These are phyloP conservation scores for Neurospora intermedia DNA, from an alignment of 495 filamentous ascomycete genomes.

Conservation along the genomic window DNA sequence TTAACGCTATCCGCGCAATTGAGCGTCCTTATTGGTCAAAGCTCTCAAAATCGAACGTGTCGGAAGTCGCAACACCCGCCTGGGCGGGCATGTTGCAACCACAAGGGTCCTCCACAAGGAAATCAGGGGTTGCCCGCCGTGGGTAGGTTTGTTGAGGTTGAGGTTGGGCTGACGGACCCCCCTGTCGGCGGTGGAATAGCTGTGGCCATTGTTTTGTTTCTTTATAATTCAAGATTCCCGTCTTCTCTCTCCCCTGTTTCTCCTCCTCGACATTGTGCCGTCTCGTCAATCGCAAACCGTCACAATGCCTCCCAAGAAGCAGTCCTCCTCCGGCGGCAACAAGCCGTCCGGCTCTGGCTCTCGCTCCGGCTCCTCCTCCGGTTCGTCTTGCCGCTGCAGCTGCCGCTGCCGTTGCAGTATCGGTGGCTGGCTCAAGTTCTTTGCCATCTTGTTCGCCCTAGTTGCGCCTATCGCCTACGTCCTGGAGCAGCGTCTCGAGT, in stretches of 20 bases:
- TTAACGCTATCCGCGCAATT: not conserved
- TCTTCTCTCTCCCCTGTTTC: not conserved
- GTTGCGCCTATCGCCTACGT: slow-evolving; percentile 50
- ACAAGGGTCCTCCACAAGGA: not conserved
- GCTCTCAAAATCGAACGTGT: not conserved
- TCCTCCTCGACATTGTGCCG: not conserved
- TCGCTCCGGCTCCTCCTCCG: not conserved
- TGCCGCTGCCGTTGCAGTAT: slow-evolving; percentile 16
- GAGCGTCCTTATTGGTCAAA: not conserved
- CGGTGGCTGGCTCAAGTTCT: slow-evolving; percentile 36
- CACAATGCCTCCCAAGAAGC: slow-evolving; percentile 11
- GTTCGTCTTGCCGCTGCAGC: not conserved
- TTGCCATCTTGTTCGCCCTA: slow-evolving; percentile 50
- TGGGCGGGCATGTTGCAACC: not conserved
- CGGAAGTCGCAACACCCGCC: not conserved
- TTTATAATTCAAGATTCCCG: not conserved
- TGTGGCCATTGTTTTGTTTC: not conserved
- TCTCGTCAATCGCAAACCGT: not conserved
- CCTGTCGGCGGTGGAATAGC: not conserved
- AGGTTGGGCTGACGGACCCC: not conserved
- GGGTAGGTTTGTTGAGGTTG: not conserved
- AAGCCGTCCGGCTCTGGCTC: slow-evolving; percentile 5
- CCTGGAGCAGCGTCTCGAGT: slow-evolving; percentile 57
- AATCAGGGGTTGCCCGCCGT: not conserved
- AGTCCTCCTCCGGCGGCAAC: not conserved